Evolutionary conservation across 768 basidiomycete species (phyloP).

Genomic region (Imleria badia): DNA sequence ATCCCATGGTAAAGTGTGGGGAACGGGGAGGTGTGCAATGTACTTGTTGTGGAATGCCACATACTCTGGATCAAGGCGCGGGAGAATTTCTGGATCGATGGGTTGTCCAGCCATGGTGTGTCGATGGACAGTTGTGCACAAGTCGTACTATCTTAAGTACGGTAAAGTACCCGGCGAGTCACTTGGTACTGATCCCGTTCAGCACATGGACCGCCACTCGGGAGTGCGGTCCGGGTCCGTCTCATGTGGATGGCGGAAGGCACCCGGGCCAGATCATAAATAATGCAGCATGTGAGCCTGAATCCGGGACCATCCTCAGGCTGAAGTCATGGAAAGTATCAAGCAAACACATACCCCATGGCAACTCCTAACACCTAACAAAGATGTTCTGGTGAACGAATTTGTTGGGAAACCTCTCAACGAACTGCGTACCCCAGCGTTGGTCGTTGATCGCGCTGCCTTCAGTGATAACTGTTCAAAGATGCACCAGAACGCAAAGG

Average conservation of each 20-base stretch:
- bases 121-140: neutral
- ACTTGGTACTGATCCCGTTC: neutral
- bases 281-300: neutral
- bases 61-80: conserved; percentile 66
- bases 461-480: conserved; percentile 72
- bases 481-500: conserved; percentile 67
- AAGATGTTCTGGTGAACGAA: conserved; percentile 48
- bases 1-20: conserved; percentile 62
- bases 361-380: conserved; percentile 42
- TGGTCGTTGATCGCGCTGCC: conserved; percentile 70
- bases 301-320: neutral
- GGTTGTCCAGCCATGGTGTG: conserved; percentile 39
- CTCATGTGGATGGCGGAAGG: neutral
- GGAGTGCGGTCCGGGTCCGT: conserved; percentile 4
- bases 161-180: neutral
- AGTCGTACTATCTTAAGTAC: conserved; percentile 12
- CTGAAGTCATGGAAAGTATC: conserved; percentile 22
- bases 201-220: neutral
- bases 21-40: conserved; percentile 45
- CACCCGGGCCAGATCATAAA: neutral
- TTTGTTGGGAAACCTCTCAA: conserved; percentile 60
- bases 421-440: conserved; percentile 69
- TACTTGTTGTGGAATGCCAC: conserved; percentile 56
- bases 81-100: conserved; percentile 60
- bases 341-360: conserved; percentile 50